phyloP scores from a whole-genome alignment of 495 filamentous ascomycete genomes.

The Oidiodendron maius region DNA sequence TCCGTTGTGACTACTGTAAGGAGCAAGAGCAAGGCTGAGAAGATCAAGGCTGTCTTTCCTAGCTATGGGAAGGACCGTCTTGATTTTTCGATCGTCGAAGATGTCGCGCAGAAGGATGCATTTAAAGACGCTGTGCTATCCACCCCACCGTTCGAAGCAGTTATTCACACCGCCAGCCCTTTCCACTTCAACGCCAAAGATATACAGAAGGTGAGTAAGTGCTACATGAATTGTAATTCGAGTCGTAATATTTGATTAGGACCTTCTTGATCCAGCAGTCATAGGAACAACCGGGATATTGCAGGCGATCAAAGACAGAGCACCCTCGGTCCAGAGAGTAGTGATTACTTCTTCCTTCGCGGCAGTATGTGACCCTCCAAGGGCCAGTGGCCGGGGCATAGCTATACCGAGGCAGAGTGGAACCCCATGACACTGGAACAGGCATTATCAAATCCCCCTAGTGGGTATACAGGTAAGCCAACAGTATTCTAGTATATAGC shows the following conservation, averaged over 20 bases:
- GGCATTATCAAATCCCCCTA: slow-evolving; percentile 44
- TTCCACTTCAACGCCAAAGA: slow-evolving; percentile 50
- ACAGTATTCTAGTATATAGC: no score
- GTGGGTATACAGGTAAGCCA: no score
- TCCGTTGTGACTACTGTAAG: slow-evolving; percentile 80
- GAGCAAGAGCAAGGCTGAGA: slow-evolving; percentile 66
- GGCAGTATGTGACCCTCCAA: slow-evolving; percentile 32
- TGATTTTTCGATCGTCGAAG: slow-evolving; percentile 69
- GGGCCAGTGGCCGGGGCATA: slow-evolving; percentile 37
- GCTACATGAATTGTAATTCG: no score
- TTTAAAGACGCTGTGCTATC: slow-evolving; percentile 73
- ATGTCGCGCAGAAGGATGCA: slow-evolving; percentile 67
- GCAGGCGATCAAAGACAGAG: slow-evolving; percentile 63
- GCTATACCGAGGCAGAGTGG: slow-evolving; percentile 73
- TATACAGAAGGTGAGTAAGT: no score
- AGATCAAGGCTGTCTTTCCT: slow-evolving; percentile 65
- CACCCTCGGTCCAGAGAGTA: slow-evolving; percentile 73
- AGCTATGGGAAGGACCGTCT: slow-evolving; percentile 56
- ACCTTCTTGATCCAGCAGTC: slow-evolving; percentile 78
- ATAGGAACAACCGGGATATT: slow-evolving; percentile 80
- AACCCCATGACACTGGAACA: slow-evolving; percentile 74
- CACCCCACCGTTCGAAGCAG: slow-evolving; percentile 67
- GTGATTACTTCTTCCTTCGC: slow-evolving; percentile 89
- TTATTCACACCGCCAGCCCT: slow-evolving; percentile 81
- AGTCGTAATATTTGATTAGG: no score